These are phyloP conservation scores for Xylariaceae sp. DNA, from an alignment of 2,329 filamentous ascomycete species.

Conservation along the genomic window DNA sequence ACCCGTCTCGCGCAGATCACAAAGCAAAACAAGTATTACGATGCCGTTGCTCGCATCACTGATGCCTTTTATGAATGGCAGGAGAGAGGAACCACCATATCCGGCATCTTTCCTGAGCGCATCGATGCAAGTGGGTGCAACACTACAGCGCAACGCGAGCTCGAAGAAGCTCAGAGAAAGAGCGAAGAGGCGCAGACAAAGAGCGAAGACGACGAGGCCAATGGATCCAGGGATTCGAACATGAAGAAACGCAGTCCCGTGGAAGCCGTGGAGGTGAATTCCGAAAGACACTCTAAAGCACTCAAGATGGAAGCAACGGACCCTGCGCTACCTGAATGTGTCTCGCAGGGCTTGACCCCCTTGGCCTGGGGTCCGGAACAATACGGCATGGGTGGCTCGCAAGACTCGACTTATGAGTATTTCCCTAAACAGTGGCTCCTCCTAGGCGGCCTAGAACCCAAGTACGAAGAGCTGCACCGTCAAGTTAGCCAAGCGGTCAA, in stretches of 20 bases:
- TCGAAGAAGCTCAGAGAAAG: conserved; percentile 30
- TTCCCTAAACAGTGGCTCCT: conserved; percentile 71
- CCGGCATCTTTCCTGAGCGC: conserved; percentile 75
- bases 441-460: conserved; percentile 67
- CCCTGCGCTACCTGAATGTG: conserved; percentile 41
- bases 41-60: conserved; percentile 82
- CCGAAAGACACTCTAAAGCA: conserved; percentile 8
- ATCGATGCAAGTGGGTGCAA: conserved; percentile 81
- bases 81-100: conserved; percentile 61
- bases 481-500: conserved; percentile 64
- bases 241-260: conserved; percentile 4
- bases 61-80: conserved; percentile 74
- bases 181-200: conserved; percentile 9
- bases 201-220: conserved; percentile 1
- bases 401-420: conserved; percentile 71
- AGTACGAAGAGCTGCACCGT: conserved; percentile 71
- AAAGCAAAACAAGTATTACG: conserved; percentile 77
- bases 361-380: conserved; percentile 42
- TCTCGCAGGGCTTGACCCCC: conserved; percentile 55
- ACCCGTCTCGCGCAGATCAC: conserved; percentile 85
- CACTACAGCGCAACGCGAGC: conserved; percentile 42
- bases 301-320: conserved; percentile 5
- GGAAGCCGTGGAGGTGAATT: conserved; percentile 6
- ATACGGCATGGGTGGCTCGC: conserved; percentile 60
- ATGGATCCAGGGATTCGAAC: not conserved